A percentile compares a stretch with the other conserved stretches of the same genome.
phyloP scores from a whole-genome alignment of 2,329 filamentous ascomycete genomes.

The Colletotrichum ledebouriae region DNA sequence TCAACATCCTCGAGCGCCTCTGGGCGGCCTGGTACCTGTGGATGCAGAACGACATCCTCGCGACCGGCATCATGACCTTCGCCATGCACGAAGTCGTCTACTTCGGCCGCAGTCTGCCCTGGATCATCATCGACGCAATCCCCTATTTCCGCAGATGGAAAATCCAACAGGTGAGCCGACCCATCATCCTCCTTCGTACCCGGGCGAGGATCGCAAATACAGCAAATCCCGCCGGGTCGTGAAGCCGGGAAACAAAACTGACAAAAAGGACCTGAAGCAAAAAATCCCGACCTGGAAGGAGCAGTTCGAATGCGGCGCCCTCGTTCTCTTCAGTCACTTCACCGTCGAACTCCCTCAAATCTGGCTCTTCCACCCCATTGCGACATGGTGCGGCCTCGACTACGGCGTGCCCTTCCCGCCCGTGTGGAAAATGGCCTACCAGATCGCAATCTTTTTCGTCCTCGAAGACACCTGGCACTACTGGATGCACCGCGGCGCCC shows the following conservation, averaged over 20 bases:
- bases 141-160: slow-evolving; percentile 95
- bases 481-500: slow-evolving; percentile 92
- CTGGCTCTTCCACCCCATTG: slow-evolving; percentile 98
- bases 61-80: slow-evolving; percentile 98
- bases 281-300: slow-evolving; percentile 93
- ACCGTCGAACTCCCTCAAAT: slow-evolving; percentile 99
- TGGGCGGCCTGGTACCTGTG: slow-evolving; percentile 98
- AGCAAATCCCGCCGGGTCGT: neutral
- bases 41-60: slow-evolving; percentile 97
- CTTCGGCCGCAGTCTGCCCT: slow-evolving; percentile 91
- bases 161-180: slow-evolving; percentile 82
- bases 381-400: slow-evolving; percentile 89
- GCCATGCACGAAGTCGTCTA: slow-evolving; percentile 94
- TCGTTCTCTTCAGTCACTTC: slow-evolving; percentile 95
- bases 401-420: slow-evolving; percentile 92
- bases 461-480: slow-evolving; percentile 99
- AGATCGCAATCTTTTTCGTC: slow-evolving; percentile 95
- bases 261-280: slow-evolving; percentile 52
- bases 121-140: slow-evolving; percentile 91
- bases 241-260: neutral
- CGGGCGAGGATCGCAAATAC: neutral
- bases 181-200: neutral
- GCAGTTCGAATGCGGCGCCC: slow-evolving; percentile 92
- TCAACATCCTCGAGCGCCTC: slow-evolving; percentile 87
- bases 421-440: slow-evolving; percentile 85